Evolutionary conservation across 2,329 filamentous ascomycete species (phyloP), one percentile per base, ranked within the genome.

Genomic region (Fusarium siculi): DNA sequence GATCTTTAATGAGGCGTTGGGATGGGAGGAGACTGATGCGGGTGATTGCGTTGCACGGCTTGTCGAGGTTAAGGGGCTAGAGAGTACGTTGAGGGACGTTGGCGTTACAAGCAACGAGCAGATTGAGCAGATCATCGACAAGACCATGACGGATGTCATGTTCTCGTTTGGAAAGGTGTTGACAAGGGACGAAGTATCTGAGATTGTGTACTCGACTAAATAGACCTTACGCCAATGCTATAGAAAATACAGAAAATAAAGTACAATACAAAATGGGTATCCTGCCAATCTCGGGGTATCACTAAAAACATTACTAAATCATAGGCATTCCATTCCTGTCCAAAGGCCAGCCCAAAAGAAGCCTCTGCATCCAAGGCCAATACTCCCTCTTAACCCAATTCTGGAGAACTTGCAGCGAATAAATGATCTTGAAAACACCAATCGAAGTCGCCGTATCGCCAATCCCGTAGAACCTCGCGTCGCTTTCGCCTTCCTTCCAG

Each of bases 101-200:
- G 65, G 58, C 4, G 46, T 69, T 9, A 43, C 36, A 1, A 40
- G 30, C 14, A 30, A 69, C 21, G 58, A 65, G 14, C 52, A 44
- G 40, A 58, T 69, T 47, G 65, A 69, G 21, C 58, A 69, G 30
- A 58, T 69, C 12, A 47, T 69, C 8, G 58, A 49, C 23, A 69
- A 65, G 52, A 69, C 66, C 8, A 69, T 69, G 66, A 69, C 66
- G 12, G 66, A 69, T 18, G 58, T 58, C 1, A 69, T 69, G 65
- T 69, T 69, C 30, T 69, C 66, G 11, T 69, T 57, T n/a, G 58
- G 65, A 1, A 42, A 58, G 15, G 25, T 65, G 1, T 7, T 69
- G 9, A 54, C 58, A 0, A 69, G 58, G 5, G 40, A 69, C 8
- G 40, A 69, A 9, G 36, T 69, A 7, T 69, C 65, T 3, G 40